Base-by-base conservation (phyloP, 106 monocot genomes). In the Agapanthus africanus region DNA sequence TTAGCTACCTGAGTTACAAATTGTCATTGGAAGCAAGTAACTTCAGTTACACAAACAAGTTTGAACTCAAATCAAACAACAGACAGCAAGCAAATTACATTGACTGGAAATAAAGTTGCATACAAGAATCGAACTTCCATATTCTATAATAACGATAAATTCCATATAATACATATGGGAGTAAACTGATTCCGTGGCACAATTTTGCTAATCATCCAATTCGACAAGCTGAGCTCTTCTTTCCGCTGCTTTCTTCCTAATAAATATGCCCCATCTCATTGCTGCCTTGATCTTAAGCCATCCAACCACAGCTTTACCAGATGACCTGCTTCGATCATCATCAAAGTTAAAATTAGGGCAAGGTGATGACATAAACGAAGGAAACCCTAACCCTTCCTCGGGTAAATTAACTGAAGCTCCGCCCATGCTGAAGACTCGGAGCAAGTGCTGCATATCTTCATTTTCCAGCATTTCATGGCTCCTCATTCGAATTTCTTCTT, bases 231-330 rank as follows among this genome's bases (percentile, higher is more conserved):
- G 86, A 72, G 95, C 95, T 65, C 91, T 80, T 51, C 79, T 91
- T 70, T 87, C 87, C 1, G 95, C 95, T 35, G 91, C 95, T 73
- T 97, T 86, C 70, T 97, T 97, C 70, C 95, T 75, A 30, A 97
- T 74, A 68, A 97, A 97, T 54, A 97, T 97, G 22, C 95, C 95
- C 95, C 95, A 97, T 56, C 95, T 80, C 95, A 97, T 97, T 2
- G 95, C 95, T 2, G 95, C 95, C 82, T 97, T 97, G 66, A 97
- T 92, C 74, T 97, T 97, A 37, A 97, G 86, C 95, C 95, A 97
- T 15, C 91, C 91, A 21, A 95, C 95, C 40, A 95, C 84, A 14
- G 97, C 92, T 66, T 85, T 99, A 15, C 97, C 97, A 10, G 97
- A 75, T 15, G 85, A 35, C 41, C 88, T 85, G 67, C 46, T 76